Evolutionary conservation across 2,329 filamentous ascomycete genomes (phyloP), one percentile per base, ranked within the genome.

Genomic region (Cladosporium sp.): DNA sequence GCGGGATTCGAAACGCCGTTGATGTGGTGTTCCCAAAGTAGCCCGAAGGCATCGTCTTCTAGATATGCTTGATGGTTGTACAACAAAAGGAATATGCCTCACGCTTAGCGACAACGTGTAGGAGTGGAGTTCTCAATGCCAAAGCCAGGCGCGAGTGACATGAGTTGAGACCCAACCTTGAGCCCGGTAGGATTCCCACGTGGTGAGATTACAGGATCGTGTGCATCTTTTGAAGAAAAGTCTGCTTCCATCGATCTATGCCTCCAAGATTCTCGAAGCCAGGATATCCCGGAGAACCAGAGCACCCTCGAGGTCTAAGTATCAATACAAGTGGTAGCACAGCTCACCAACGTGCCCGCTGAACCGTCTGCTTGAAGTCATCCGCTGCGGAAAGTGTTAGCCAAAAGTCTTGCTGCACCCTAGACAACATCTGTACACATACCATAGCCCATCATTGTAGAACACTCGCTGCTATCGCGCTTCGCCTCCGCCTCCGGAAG

Each of bases 401-500:
- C 23, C 16, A 44, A 16, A 56, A 33, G 5, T 11, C 21, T 37
- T 8, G 37, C 10, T 2, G 21, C 8, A 28, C 37, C 29, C 8
- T 29, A 3, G n/a, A 14, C n/a, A 40, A 16, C 5, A 29, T 16
- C 1, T 46, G 2, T 53, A 26, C 2, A 67, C 64, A 52, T 67
- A 66, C 65, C 70, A 66, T 69, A 72, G 33, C 66, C 62, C 6
- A 49, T 65, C 50, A 69, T 69, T 5, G 60, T 64, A 18, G 66
- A 65, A 56, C 74, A 75, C 3, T 72, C 70, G 35, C 72, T 72
- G 6, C 68, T 59, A 56, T 78, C 74, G 5, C 75, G 73, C 69
- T 78, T 78, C 65, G 75, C 70, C 60, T 76, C 67, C 3, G 81
- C 81, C 64, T 81, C 72, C 0, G 78, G 78, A 28, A 83, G 60